Base-by-base conservation (phyloP, 225 moss, liverwort and hornwort species). In the Ulota crispa region DNA sequence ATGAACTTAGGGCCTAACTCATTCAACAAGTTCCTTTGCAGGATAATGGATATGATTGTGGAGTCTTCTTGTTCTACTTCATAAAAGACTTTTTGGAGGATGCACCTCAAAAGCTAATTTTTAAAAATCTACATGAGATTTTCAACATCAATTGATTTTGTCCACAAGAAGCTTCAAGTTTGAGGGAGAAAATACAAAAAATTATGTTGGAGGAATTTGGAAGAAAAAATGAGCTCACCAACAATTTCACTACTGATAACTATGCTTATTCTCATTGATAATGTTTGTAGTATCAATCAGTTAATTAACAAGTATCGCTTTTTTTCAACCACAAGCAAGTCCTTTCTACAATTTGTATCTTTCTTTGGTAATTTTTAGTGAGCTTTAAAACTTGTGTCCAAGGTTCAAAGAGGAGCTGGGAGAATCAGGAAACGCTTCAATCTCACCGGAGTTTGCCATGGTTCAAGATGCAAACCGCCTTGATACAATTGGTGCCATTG, bases 381-480 rank as follows among this genome's bases (percentile, higher is more conserved):
- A 18, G 26, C 43, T 72, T 83, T 28, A 65, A 3, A 70, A 72
- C 19, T 77, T 30, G n/a, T 82, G 68, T 32, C 11, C 84, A 97
- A 92, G 95, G 13, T 97, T 97, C 76, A 97, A 93, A 84, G 93
- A 97, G 83, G 97, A 97, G 90, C 68, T 97, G 68, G 87, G 77
- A 86, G 84, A 72, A 68, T 81, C 81, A 68, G 76, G 79, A 64
- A 74, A 75, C 55, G 54, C n/a, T n/a, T 72, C 82, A 39, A 80
- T 70, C 66, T 80, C 80, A 57, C 88, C 86, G 7, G 95, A 95
- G 87, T 88, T 97, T 86, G 91, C 86, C 73, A 90, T 97, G 77
- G 95, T 97, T 9, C 94, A 95, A 83, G 97, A 97, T 82, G 95
- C 95, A 26, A 95, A 97, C 74, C 92, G 95, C 45, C 89, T 97